Conservation (phyloP, 352 stramenopile genomes). For the Pythium diclinum region DNA sequence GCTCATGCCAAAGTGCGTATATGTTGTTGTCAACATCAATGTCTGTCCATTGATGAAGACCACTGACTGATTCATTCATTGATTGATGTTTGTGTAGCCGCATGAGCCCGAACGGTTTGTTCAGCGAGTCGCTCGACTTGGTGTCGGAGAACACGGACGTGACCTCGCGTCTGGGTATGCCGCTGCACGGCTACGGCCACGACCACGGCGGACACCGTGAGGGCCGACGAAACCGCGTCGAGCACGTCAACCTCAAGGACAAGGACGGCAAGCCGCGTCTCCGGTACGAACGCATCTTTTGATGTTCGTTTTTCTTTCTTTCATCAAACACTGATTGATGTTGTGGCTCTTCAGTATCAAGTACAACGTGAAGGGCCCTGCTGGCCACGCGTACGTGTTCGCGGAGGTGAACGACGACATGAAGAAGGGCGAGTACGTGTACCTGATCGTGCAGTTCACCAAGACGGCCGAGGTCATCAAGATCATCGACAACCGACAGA, state of each 20-base stretch:
- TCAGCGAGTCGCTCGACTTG: slow-evolving; percentile 71
- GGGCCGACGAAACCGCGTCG: slow-evolving; percentile 93
- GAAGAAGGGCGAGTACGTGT: slow-evolving; percentile 94
- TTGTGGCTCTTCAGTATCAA: slow-evolving; percentile 64
- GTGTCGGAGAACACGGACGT: slow-evolving; percentile 80
- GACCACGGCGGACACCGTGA: slow-evolving; percentile 93
- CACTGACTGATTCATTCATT: neutral
- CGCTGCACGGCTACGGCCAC: slow-evolving; percentile 91
- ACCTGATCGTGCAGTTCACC: slow-evolving; percentile 94
- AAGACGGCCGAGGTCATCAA: slow-evolving; percentile 88
- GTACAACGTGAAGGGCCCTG: slow-evolving; percentile 93
- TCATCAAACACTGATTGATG: neutral
- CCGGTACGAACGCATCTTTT: slow-evolving; percentile 23
- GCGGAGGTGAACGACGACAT: slow-evolving; percentile 91
- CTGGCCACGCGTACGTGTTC: slow-evolving; percentile 88
- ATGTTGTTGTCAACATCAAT: neutral
- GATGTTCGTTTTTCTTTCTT: neutral
- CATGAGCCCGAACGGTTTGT: slow-evolving; percentile 84
- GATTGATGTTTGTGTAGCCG: slow-evolving; percentile 35
- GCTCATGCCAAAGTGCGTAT: slow-evolving; percentile 84
- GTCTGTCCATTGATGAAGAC: neutral
- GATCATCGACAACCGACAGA: slow-evolving; percentile 91
- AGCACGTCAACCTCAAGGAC: slow-evolving; percentile 91
- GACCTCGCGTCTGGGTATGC: slow-evolving; percentile 81
- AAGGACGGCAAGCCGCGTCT: slow-evolving; percentile 84